phyloP scores from a whole-genome alignment of 805 yeast species.

The Groenewaldozyma tartarivorans region DNA sequence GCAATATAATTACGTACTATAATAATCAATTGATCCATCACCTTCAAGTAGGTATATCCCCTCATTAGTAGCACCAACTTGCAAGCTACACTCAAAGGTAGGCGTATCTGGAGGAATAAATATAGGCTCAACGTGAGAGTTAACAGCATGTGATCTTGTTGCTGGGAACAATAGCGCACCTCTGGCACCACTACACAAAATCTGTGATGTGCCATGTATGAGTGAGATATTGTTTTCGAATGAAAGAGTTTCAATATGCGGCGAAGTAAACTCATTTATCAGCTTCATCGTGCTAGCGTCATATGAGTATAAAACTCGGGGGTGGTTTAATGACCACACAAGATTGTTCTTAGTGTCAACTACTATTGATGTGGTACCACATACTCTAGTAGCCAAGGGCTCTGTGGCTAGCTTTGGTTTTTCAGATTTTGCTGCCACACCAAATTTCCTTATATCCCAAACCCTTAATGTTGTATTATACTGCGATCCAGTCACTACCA shows the following conservation, averaged over 20 bases:
- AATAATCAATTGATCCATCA: too few relatives aligned
- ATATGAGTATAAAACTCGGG: slow-evolving; percentile 13
- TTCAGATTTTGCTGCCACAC: not conserved
- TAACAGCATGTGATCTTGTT: too few relatives aligned
- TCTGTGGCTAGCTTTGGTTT: not conserved
- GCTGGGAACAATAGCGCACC: slow-evolving; percentile 11
- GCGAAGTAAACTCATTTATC: slow-evolving; percentile 5
- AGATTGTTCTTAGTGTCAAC: slow-evolving; percentile 11
- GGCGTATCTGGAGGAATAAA: too few relatives aligned
- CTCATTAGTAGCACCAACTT: too few relatives aligned
- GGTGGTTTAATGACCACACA: slow-evolving; percentile 18
- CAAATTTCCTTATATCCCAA: slow-evolving; percentile 22
- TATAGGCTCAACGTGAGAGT: too few relatives aligned
- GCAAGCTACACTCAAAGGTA: too few relatives aligned
- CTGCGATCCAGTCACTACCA: slow-evolving; percentile 16
- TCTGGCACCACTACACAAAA: slow-evolving; percentile 16
- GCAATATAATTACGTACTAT: not conserved
- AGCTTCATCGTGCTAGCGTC: slow-evolving; percentile 2
- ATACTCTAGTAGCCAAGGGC: not conserved
- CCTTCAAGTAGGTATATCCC: too few relatives aligned
- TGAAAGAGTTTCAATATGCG: slow-evolving; percentile 12
- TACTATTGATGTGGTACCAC: slow-evolving; percentile 15
- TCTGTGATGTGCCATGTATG: slow-evolving; percentile 5
- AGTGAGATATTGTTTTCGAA: slow-evolving; percentile 15
- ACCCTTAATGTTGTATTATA: slow-evolving; percentile 15